phyloP scores from a whole-genome alignment of 2,329 filamentous ascomycete genomes.

The Penicillium sp. region DNA sequence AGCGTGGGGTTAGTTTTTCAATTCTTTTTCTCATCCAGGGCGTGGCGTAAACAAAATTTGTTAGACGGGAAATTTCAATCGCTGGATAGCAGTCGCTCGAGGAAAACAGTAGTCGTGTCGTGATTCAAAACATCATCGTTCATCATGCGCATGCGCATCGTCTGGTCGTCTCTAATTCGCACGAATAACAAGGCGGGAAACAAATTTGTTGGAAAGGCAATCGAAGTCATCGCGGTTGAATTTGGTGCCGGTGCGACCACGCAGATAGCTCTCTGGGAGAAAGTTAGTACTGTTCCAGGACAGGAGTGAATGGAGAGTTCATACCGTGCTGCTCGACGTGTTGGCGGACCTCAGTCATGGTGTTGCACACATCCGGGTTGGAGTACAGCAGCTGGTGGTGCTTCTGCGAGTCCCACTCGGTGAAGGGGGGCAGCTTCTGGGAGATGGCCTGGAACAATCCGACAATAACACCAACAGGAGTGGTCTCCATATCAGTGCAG shows the following conservation, averaged over 20 bases:
- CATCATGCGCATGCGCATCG: constrained; percentile 29
- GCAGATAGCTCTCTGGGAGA: constrained; percentile 79
- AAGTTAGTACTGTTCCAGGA: constrained; percentile 45
- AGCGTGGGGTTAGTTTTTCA: constrained; percentile 19
- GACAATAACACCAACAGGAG: constrained; percentile 92
- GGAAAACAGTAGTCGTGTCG: constrained; percentile 26
- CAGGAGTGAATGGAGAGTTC: constrained; percentile 38
- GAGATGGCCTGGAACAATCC: constrained; percentile 97
- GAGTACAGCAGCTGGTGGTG: constrained; percentile 90
- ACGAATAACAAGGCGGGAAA: constrained; percentile 94
- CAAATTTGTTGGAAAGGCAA: constrained; percentile 93
- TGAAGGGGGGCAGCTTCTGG: constrained; percentile 89
- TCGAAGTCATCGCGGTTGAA: constrained; percentile 95
- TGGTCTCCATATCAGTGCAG: constrained; percentile 95
- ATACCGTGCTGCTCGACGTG: constrained; percentile 94
- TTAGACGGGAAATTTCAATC: constrained; percentile 6
- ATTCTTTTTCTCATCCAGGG: constrained; percentile 32
- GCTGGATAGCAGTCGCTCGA: constrained; percentile 22
- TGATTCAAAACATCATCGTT: constrained; percentile 27
- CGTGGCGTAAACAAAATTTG: constrained; percentile 20
- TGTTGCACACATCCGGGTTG: constrained; percentile 89
- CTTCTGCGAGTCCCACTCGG: constrained; percentile 90
- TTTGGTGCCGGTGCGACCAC: constrained; percentile 75
- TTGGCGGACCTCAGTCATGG: constrained; percentile 91
- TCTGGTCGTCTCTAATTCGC: constrained; percentile 67